Evolutionary conservation across 495 filamentous ascomycete genomes (phyloP).

Genomic region (Hypoxylon subgilvum): DNA sequence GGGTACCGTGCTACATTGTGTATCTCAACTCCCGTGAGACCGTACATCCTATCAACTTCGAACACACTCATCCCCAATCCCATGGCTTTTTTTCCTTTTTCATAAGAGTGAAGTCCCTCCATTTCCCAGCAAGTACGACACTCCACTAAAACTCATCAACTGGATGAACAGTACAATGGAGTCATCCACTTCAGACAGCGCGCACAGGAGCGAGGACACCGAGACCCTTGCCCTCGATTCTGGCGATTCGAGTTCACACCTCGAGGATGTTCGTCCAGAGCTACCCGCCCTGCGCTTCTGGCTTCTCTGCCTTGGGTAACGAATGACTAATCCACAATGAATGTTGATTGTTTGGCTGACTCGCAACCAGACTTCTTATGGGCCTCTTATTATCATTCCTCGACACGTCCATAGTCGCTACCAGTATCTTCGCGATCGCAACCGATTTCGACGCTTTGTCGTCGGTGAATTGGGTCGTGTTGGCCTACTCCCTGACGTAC

Average conservation of each 20-base stretch:
- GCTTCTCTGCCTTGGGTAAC: constrained; percentile 30
- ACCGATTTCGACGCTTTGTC: constrained; percentile 44
- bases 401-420: constrained; percentile 56
- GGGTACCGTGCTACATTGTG: constrained; percentile 25
- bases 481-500: constrained; percentile 55
- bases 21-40: constrained; percentile 11
- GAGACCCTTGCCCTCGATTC: constrained; percentile 11
- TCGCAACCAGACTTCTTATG: constrained; percentile 20
- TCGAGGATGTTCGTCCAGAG: constrained; percentile 18
- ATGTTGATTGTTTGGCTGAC: constrained; percentile 20
- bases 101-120: constrained; percentile 4
- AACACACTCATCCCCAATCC: constrained; percentile 6
- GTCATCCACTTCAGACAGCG: neutral
- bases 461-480: constrained; percentile 53
- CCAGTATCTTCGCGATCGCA: constrained; percentile 52
- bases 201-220: constrained; percentile 14
- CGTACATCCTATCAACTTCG: neutral
- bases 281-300: constrained; percentile 25
- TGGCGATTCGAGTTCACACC: constrained; percentile 15
- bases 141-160: neutral
- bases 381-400: constrained; percentile 50
- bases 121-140: neutral
- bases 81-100: constrained; percentile 3
- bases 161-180: too few species aligned
- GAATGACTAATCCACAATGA: neutral